Evolutionary conservation across 1,284 basidiomycete genomes (phyloP).

Genomic region (Cryptococcus sp.): DNA sequence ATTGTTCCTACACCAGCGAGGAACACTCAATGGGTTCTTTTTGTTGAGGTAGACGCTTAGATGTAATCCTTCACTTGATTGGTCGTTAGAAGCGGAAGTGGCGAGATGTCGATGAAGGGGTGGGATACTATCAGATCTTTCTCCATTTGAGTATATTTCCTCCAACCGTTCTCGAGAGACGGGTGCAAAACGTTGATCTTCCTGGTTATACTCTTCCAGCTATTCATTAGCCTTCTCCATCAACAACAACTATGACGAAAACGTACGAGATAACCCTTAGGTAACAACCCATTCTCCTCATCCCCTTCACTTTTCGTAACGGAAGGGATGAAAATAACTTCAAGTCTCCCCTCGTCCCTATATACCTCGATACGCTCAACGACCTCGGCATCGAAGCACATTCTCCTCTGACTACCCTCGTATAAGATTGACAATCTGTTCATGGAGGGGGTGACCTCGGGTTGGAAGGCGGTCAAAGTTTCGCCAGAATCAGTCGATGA

Average conservation of each 20-base stretch:
- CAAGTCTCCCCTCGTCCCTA: conserved; percentile 77
- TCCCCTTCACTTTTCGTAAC: conserved; percentile 37
- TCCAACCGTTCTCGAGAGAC: conserved; percentile 26
- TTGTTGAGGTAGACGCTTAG: conserved; percentile 67
- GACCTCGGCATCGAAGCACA: conserved; percentile 83
- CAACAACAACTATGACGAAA: not conserved
- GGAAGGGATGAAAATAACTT: conserved; percentile 65
- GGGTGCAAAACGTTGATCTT: conserved; percentile 41
- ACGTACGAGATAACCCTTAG: conserved; percentile 48
- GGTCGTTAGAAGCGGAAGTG: not conserved
- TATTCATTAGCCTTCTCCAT: conserved; percentile 10
- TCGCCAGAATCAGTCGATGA: conserved; percentile 12
- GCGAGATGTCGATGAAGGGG: conserved; percentile 16
- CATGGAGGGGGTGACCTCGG: conserved; percentile 10
- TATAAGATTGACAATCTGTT: conserved; percentile 59
- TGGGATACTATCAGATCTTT: conserved; percentile 20
- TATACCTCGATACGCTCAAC: conserved; percentile 76
- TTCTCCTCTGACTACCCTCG: conserved; percentile 74
- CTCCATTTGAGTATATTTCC: conserved; percentile 20
- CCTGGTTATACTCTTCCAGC: conserved; percentile 43
- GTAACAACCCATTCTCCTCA: conserved; percentile 14
- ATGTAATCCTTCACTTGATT: conserved; percentile 22
- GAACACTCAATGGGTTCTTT: conserved; percentile 80
- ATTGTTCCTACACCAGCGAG: conserved; percentile 91
- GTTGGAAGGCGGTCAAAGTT: not conserved